A percentile compares a stretch with the other conserved stretches of the same genome.
phyloP scores from a whole-genome alignment of 768 basidiomycete species.

The Suillus ampliporus region DNA sequence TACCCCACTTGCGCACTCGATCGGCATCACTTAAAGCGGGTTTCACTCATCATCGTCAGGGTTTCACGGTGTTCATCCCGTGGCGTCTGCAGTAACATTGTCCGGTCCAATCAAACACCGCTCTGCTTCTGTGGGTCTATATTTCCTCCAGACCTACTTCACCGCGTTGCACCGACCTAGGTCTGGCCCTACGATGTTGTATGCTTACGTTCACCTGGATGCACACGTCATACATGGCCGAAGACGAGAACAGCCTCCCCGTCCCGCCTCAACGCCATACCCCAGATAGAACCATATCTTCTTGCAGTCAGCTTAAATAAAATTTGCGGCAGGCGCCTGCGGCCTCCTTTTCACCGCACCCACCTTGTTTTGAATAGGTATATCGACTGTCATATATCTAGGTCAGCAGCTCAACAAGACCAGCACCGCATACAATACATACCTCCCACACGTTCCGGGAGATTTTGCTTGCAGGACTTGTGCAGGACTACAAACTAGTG shows the following conservation, averaged over 20 bases:
- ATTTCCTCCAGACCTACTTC: background rate
- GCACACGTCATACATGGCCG: background rate
- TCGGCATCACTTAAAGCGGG: background rate
- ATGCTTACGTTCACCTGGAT: background rate
- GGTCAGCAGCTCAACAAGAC: background rate
- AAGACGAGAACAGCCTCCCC: background rate
- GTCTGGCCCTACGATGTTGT: no score
- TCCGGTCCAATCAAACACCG: constrained; percentile 2
- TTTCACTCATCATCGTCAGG: background rate
- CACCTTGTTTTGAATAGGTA: background rate
- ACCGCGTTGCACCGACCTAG: background rate
- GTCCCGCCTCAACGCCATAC: background rate
- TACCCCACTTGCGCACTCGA: background rate
- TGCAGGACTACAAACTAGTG: background rate
- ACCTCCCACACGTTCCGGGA: background rate
- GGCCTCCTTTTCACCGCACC: background rate
- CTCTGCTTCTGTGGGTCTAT: background rate
- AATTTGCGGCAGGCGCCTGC: background rate
- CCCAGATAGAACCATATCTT: background rate
- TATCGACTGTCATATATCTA: background rate
- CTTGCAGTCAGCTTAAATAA: background rate
- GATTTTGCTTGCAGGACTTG: background rate
- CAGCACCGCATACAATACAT: background rate
- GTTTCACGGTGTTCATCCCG: no score
- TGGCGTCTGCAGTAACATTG: background rate